Evolutionary conservation across 345 rosid genomes (phyloP).

Genomic region (Eutrema heterophyllum): DNA sequence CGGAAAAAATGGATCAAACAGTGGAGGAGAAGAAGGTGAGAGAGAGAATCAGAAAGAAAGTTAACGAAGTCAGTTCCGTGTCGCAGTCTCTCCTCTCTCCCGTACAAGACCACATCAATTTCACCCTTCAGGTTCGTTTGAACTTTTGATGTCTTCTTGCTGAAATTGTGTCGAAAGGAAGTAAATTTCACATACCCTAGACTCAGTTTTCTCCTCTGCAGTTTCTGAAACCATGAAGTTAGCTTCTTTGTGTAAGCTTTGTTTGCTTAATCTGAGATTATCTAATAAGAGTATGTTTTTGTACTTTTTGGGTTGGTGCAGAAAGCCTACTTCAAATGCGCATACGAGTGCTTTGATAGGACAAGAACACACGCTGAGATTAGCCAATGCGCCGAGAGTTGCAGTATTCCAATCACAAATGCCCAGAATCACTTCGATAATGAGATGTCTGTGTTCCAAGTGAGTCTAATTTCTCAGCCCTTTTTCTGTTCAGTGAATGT

Average conservation of each 20-base stretch:
- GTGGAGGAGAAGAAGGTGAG: constrained; percentile 59
- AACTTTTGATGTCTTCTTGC: neutral
- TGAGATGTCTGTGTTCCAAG: constrained; percentile 84
- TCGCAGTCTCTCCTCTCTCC: constrained; percentile 72
- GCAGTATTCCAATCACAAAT: constrained; percentile 67
- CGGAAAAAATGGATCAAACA: constrained; percentile 48
- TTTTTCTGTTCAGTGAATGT: neutral
- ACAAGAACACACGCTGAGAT: constrained; percentile 68
- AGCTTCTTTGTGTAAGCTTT: neutral
- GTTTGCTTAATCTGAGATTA: neutral
- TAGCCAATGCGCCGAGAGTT: constrained; percentile 67
- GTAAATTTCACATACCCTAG: neutral
- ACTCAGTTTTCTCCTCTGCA: neutral
- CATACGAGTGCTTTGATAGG: constrained; percentile 87
- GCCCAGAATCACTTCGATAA: constrained; percentile 76
- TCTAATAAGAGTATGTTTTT: neutral
- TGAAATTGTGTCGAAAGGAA: neutral
- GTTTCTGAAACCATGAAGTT: neutral
- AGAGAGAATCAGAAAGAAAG: constrained; percentile 61
- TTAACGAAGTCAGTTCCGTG: constrained; percentile 59
- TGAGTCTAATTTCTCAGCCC: constrained; percentile 25
- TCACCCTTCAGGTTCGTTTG: constrained; percentile 74
- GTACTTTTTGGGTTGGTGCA: constrained; percentile 30
- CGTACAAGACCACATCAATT: constrained; percentile 81
- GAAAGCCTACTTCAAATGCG: constrained; percentile 94